These are phyloP conservation scores for Byssothecium circinans DNA, from an alignment of 2,329 filamentous ascomycete species.

Conservation along the genomic window DNA sequence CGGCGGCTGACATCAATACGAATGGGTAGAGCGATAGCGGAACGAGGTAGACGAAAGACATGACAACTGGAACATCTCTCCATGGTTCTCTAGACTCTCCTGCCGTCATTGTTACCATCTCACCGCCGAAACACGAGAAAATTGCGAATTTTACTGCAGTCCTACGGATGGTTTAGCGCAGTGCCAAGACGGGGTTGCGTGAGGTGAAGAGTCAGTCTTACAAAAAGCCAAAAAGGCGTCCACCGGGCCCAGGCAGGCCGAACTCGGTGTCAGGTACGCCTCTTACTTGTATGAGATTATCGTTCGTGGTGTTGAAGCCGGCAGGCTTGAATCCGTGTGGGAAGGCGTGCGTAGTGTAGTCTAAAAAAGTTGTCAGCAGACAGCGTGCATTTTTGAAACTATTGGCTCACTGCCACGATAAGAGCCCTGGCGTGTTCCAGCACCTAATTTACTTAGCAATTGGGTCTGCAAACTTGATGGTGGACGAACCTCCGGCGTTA, in stretches of 20 bases:
- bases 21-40: conserved; percentile 31
- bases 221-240: conserved; percentile 33
- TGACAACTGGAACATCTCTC: conserved; percentile 32
- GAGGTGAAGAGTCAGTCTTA: conserved; percentile 13
- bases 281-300: conserved; percentile 1
- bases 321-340: conserved; percentile 27
- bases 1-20: conserved; percentile 26
- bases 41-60: conserved; percentile 36
- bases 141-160: conserved; percentile 33
- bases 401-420: conserved; percentile 14
- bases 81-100: conserved; percentile 34
- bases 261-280: conserved; percentile 18
- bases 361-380: conserved; percentile 2
- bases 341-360: conserved; percentile 25
- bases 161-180: conserved; percentile 9
- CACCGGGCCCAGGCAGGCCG: conserved; percentile 26
- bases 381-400: not conserved
- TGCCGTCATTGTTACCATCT: conserved; percentile 35
- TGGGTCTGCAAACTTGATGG: not conserved
- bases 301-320: conserved; percentile 17
- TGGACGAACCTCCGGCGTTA: conserved; percentile 25
- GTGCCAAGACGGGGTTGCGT: not conserved
- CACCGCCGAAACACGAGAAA: conserved; percentile 37
- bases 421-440: conserved; percentile 12
- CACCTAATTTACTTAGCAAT: conserved; percentile 3